Percentiles rank a stretch among this genome's conserved stretches.
Evolutionary conservation across 148 eudicot genomes (phyloP).

Genomic region (Dysphania ambrosioides): DNA sequence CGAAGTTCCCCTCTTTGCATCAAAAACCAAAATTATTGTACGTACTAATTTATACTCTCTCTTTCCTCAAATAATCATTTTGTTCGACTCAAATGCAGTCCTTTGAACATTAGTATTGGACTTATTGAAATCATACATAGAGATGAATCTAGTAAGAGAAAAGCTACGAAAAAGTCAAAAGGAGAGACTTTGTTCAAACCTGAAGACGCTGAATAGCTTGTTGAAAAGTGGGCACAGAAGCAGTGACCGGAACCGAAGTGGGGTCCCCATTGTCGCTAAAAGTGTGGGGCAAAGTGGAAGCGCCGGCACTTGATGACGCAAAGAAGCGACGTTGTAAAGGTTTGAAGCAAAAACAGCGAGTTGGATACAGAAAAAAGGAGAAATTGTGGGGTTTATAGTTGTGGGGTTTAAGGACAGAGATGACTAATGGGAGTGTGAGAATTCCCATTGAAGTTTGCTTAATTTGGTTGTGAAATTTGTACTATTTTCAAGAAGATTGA

Average conservation of each 20-base stretch:
- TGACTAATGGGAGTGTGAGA: slow-evolving; percentile 58
- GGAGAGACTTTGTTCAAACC: slow-evolving; percentile 35
- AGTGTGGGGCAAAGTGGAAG: slow-evolving; percentile 23
- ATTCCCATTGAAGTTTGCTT: slow-evolving; percentile 53
- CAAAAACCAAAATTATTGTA: too few species aligned
- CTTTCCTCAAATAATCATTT: not conserved
- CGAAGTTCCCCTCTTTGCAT: not conserved
- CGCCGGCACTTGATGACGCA: slow-evolving; percentile 27
- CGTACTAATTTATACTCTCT: too few species aligned
- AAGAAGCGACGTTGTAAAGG: slow-evolving; percentile 31
- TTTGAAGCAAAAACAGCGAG: slow-evolving; percentile 23
- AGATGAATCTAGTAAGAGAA: not conserved
- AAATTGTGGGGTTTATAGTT: slow-evolving; percentile 46
- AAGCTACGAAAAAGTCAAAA: not conserved
- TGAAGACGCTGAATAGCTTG: slow-evolving; percentile 98
- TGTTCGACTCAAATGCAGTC: not conserved
- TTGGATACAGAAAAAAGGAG: slow-evolving; percentile 34
- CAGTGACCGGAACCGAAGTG: slow-evolving; percentile 26
- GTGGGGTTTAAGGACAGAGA: slow-evolving; percentile 70
- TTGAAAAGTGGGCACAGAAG: slow-evolving; percentile 68
- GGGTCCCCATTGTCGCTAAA: slow-evolving; percentile 25
- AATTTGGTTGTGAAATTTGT: not conserved
- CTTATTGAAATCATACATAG: not conserved
- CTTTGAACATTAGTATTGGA: not conserved
- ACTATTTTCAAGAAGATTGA: too few species aligned